Base-by-base conservation (phyloP, 2,329 filamentous ascomycete species). In the Incumbomyces lentus region DNA sequence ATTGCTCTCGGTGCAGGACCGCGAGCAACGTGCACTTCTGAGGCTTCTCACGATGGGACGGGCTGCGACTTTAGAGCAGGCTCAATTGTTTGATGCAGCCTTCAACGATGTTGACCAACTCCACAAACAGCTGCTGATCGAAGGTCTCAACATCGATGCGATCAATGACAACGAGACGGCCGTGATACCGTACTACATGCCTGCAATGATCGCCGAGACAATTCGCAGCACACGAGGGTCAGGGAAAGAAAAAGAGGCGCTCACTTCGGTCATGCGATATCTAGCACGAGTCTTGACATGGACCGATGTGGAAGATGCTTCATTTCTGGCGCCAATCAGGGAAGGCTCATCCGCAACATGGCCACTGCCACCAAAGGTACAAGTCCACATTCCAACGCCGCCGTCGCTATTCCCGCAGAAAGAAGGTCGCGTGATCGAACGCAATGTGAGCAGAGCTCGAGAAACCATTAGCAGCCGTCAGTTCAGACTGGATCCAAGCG, bases 101-200 rank as follows among this genome's bases (percentile, higher is more conserved):
- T 65, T 63, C 45, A 39, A 51, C 6, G 40, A 51, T 1, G 50
- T 64, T 2, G 51, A 58, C 6, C 34, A 46, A 5, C 13, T 42
- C 2, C 50, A 46, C 14, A 56, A 54, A 34, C 13, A 53, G 1
- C 46, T 51, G 7, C 55, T 67, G 3, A 50, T 63, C 6, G 42
- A 55, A 6, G 55, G 59, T 19, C 53, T 68, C 17, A 67, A 62
- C 47, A 55, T 64, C 11, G 61, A 66, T 46, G 65, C 65, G 1
- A 45, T 45, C 33, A 52, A 59, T 3, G 51, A 58, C 29, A 58
- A 60, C 16, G 56, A 60, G 30, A 59, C 58, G 6, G 65, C 64
- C 0, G 58, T 67, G 11, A 51, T 64, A 6, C 61, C 62, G 3
- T 66, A 65, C 30, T 68, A 68, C 35, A 62, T 64, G 49, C 64